phyloP scores from a whole-genome alignment of 805 yeast species.

The Suhomyces faveliae region DNA sequence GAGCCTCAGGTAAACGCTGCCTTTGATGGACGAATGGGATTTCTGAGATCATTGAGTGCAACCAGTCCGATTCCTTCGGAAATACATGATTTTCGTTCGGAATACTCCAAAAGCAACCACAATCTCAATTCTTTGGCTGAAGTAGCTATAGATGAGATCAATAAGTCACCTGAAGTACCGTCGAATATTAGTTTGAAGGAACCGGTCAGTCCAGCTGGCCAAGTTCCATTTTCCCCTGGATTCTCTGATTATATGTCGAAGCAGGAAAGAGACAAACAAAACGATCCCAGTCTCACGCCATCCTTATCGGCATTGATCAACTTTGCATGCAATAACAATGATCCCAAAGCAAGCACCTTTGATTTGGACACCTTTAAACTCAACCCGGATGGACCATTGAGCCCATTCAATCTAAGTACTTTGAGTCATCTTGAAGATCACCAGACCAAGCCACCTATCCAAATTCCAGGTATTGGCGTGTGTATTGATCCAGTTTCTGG shows the following conservation, averaged over 20 bases:
- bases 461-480: not conserved
- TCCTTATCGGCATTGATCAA: slow-evolving; percentile 38
- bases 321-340: slow-evolving; percentile 30
- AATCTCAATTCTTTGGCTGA: slow-evolving; percentile 34
- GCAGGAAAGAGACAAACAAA: not conserved
- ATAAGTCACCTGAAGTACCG: slow-evolving; percentile 8
- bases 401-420: slow-evolving; percentile 21
- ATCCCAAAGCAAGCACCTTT: slow-evolving; percentile 10
- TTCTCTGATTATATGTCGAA: slow-evolving; percentile 11
- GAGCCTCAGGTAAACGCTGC: not conserved
- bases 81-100: slow-evolving; percentile 12
- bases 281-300: slow-evolving; percentile 33
- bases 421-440: not conserved
- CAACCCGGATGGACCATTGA: slow-evolving; percentile 23
- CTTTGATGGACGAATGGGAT: not conserved
- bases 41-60: slow-evolving; percentile 20
- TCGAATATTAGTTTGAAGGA: not conserved
- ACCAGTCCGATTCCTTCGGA: slow-evolving; percentile 11
- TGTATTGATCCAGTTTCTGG: not conserved
- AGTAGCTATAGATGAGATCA: slow-evolving; percentile 33
- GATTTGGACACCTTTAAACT: slow-evolving; percentile 14
- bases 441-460: not conserved
- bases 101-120: slow-evolving; percentile 8
- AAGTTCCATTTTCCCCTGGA: slow-evolving; percentile 13
- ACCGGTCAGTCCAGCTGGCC: slow-evolving; percentile 3